Percentiles rank a stretch among this genome's conserved stretches.
phyloP scores from a whole-genome alignment of 495 filamentous ascomycete genomes.

The Penicillium egyptiacum region DNA sequence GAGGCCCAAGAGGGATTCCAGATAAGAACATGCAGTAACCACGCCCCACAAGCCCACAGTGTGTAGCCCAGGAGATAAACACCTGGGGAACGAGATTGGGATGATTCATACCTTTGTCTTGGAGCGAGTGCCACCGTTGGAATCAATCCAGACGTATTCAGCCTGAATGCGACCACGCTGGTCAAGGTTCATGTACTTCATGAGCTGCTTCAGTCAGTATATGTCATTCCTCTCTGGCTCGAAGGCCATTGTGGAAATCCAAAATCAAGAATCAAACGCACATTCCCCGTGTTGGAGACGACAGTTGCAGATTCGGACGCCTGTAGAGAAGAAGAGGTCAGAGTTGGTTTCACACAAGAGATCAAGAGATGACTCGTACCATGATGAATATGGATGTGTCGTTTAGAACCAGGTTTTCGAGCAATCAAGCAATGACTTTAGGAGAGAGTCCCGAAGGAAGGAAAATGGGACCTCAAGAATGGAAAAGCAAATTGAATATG shows the following conservation, averaged over 20 bases:
- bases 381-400: slow-evolving; percentile 48
- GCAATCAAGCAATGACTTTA: slow-evolving; percentile 22
- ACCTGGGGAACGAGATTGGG: slow-evolving; percentile 2
- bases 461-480: slow-evolving; percentile 1
- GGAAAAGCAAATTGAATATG: slow-evolving; percentile 17
- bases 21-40: slow-evolving; percentile 21
- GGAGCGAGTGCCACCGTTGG: slow-evolving; percentile 71
- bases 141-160: slow-evolving; percentile 98
- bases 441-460: slow-evolving; percentile 21
- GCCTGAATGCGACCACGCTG: slow-evolving; percentile 84
- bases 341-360: background rate
- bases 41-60: background rate
- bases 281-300: slow-evolving; percentile 71
- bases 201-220: slow-evolving; percentile 64
- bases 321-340: slow-evolving; percentile 30
- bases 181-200: slow-evolving; percentile 87
- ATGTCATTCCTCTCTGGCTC: slow-evolving; percentile 36
- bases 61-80: background rate
- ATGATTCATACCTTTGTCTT: slow-evolving; percentile 80
- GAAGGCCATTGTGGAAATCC: slow-evolving; percentile 38
- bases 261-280: slow-evolving; percentile 47
- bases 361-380: slow-evolving; percentile 29
- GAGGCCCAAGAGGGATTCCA: slow-evolving; percentile 7
- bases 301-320: slow-evolving; percentile 51
- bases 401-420: slow-evolving; percentile 31